Conservation (phyloP, 2,329 filamentous ascomycete species). For the Curvularia sp. region DNA sequence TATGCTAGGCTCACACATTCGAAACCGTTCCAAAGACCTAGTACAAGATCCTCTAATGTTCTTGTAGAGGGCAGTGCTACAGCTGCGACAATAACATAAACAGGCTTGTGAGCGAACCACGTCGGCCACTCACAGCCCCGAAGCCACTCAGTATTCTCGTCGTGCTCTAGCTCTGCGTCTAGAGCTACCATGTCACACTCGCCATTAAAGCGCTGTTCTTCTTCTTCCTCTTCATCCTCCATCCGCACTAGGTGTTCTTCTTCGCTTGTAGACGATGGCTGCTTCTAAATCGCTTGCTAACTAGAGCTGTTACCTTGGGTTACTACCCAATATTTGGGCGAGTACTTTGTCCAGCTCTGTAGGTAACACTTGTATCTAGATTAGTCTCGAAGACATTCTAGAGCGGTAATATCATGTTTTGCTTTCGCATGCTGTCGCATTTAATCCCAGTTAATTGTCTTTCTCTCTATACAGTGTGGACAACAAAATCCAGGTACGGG, state of each 20-base stretch:
- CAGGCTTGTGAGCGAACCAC: slow-evolving; percentile 17
- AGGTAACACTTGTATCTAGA: slow-evolving; percentile 13
- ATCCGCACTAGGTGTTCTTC: slow-evolving; percentile 5
- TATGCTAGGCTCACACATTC: slow-evolving; percentile 1
- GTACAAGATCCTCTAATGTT: slow-evolving; percentile 7
- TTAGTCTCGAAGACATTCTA: slow-evolving; percentile 10
- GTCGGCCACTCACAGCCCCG: too few relatives aligned
- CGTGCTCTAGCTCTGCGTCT: too few relatives aligned
- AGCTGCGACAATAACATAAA: slow-evolving; percentile 15
- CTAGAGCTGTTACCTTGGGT: slow-evolving; percentile 2
- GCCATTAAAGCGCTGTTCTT: slow-evolving; percentile 15
- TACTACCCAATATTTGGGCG: slow-evolving; percentile 15
- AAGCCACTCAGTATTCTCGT: slow-evolving; percentile 19
- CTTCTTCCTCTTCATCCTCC: slow-evolving; percentile 19
- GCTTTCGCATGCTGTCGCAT: slow-evolving; percentile 14
- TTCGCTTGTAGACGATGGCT: slow-evolving; percentile 8
- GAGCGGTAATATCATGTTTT: slow-evolving; percentile 16
- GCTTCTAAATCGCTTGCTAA: too few relatives aligned
- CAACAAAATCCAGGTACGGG: slow-evolving; percentile 15
- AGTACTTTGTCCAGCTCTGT: slow-evolving; percentile 21
- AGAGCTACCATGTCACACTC: too few relatives aligned
- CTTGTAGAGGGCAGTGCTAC: slow-evolving; percentile 1
- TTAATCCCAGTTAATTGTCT: slow-evolving; percentile 13
- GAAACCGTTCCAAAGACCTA: slow-evolving; percentile 6
- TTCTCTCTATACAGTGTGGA: too few relatives aligned